phyloP scores from a whole-genome alignment of 2,329 filamentous ascomycete genomes.

The Exophiala spinifera region DNA sequence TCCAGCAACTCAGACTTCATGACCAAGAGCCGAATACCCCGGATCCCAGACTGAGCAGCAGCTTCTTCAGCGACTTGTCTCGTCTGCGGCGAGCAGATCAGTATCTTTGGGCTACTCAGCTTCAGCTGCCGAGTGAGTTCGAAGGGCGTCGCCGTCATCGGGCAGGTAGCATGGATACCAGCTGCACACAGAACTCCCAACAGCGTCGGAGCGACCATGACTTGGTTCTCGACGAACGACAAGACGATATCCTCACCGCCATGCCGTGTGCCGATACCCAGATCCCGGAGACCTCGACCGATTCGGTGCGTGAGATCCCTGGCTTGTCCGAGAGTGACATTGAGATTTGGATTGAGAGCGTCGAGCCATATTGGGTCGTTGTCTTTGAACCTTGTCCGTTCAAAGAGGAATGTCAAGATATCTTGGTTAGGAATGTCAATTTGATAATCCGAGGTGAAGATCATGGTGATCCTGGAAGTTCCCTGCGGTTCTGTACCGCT shows the following conservation, averaged over 20 bases:
- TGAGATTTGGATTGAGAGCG: conserved; percentile 52
- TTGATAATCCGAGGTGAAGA: conserved; percentile 19
- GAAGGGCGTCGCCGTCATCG: conserved; percentile 47
- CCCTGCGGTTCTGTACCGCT: too few relatives aligned
- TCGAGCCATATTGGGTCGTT: conserved; percentile 56
- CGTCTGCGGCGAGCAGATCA: conserved; percentile 50
- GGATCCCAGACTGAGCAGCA: conserved; percentile 49
- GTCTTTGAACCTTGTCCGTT: conserved; percentile 34
- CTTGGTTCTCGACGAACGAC: conserved; percentile 56
- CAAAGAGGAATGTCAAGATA: conserved; percentile 21
- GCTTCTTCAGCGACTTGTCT: conserved; percentile 48
- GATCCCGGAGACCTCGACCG: conserved; percentile 55
- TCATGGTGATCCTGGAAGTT: conserved; percentile 11
- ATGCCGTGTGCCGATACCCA: conserved; percentile 50
- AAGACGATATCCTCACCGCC: conserved; percentile 54
- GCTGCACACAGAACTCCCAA: conserved; percentile 58
- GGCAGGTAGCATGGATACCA: conserved; percentile 57
- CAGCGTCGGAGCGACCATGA: conserved; percentile 52
- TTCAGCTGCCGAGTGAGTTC: conserved; percentile 52
- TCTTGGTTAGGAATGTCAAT: conserved; percentile 19
- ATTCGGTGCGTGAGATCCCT: conserved; percentile 51
- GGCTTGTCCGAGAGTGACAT: conserved; percentile 52
- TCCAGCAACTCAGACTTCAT: conserved; percentile 39
- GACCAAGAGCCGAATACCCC: conserved; percentile 49
- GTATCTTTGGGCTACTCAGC: conserved; percentile 41